Evolutionary conservation across 345 rosid genomes (phyloP).

Genomic region (Abelmoschus esculentus): DNA sequence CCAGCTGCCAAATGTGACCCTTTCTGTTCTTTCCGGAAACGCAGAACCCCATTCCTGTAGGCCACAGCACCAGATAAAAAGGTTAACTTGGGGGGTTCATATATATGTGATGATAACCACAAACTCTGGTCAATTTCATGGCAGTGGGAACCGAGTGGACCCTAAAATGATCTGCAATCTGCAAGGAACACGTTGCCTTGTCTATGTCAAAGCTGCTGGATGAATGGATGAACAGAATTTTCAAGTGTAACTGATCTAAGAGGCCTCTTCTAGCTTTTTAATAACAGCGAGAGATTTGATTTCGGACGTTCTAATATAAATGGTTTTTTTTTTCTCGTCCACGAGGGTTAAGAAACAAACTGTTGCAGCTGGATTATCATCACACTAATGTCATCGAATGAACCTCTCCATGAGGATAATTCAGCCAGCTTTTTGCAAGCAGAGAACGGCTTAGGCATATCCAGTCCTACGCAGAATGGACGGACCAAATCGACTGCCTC

Average conservation of each 20-base stretch:
- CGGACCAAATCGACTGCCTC: slow-evolving; percentile 81
- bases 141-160: too few species aligned
- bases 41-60: neutral
- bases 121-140: too few species aligned
- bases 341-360: neutral
- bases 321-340: too few species aligned
- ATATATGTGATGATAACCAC: too few species aligned
- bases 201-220: neutral
- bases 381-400: slow-evolving; percentile 66
- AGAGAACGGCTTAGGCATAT: slow-evolving; percentile 31
- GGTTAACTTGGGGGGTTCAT: neutral
- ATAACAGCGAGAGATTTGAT: neutral
- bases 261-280: neutral
- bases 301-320: neutral
- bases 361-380: slow-evolving; percentile 40
- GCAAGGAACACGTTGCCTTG: neutral
- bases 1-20: too few species aligned
- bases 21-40: too few species aligned
- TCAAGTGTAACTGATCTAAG: neutral
- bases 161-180: too few species aligned
- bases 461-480: slow-evolving; percentile 32
- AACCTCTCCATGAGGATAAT: slow-evolving; percentile 66
- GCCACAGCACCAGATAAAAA: neutral
- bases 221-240: neutral
- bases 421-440: slow-evolving; percentile 81